A percentile compares a stretch with the other conserved stretches of the same genome.
Evolutionary conservation across 2,329 filamentous ascomycete genomes (phyloP).

Genomic region (Colletotrichum sp.): DNA sequence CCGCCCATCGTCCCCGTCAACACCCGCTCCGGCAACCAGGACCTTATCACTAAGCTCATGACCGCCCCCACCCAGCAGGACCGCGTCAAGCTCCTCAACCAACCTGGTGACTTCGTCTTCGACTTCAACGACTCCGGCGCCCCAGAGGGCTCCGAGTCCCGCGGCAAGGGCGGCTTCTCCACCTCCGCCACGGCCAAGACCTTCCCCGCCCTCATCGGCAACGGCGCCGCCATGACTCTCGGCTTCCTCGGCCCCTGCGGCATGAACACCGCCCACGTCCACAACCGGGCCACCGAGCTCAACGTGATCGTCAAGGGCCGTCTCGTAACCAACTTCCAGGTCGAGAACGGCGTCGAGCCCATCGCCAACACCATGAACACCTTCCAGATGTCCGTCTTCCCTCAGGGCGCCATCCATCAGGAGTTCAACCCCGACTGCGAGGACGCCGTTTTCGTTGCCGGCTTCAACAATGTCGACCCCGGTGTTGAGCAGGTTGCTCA

Average conservation of each 20-base stretch:
- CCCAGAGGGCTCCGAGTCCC: constrained; percentile 8
- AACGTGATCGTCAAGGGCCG: constrained; percentile 50
- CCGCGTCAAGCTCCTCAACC: constrained; percentile 34
- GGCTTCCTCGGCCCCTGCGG: constrained; percentile 55
- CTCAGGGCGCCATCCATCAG: constrained; percentile 53
- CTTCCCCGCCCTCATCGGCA: constrained; percentile 56
- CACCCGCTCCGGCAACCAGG: constrained; percentile 48
- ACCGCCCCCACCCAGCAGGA: constrained; percentile 35
- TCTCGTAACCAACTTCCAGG: constrained; percentile 48
- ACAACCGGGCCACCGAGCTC: constrained; percentile 53
- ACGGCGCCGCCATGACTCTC: constrained; percentile 50
- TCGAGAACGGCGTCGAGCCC: constrained; percentile 45
- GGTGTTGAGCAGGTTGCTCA: constrained; percentile 52
- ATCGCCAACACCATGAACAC: constrained; percentile 38
- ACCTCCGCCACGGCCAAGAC: constrained; percentile 49
- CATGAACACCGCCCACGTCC: constrained; percentile 56
- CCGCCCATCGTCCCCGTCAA: constrained; percentile 41
- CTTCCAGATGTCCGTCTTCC: constrained; percentile 54
- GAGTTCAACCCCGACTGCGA: constrained; percentile 58
- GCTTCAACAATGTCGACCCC: constrained; percentile 50
- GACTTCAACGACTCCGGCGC: constrained; percentile 40
- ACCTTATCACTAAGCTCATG: constrained; percentile 49
- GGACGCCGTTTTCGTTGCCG: constrained; percentile 52
- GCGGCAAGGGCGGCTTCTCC: constrained; percentile 41
- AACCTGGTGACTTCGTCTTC: constrained; percentile 45